Evolutionary conservation across 2,329 filamentous ascomycete genomes (phyloP).

Genomic region (Alternaria sp.): DNA sequence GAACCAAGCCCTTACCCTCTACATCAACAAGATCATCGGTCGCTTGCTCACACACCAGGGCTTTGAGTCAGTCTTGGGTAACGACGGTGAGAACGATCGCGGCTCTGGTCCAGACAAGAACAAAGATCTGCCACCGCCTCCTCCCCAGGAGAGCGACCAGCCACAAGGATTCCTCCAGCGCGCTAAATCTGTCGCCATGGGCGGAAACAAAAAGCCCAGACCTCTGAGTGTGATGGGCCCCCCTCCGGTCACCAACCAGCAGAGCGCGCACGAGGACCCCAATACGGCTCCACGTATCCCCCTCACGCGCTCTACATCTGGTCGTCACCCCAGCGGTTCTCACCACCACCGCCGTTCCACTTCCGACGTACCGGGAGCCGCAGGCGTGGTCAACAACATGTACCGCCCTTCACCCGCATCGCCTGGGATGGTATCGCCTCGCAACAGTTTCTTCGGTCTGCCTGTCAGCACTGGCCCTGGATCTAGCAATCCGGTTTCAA

Average conservation of each 20-base stretch:
- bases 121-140: constrained; percentile 85
- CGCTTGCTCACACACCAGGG: constrained; percentile 92
- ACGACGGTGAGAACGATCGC: constrained; percentile 61
- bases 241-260: constrained; percentile 36
- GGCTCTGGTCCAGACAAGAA: constrained; percentile 63
- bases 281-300: constrained; percentile 80
- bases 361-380: constrained; percentile 65
- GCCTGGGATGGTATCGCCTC: constrained; percentile 46
- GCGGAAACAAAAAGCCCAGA: constrained; percentile 54
- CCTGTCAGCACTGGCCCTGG: constrained; percentile 53
- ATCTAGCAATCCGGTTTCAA: constrained; percentile 46
- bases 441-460: constrained; percentile 52
- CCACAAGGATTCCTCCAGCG: constrained; percentile 62
- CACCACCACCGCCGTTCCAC: constrained; percentile 56
- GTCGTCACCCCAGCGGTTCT: constrained; percentile 51
- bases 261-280: constrained; percentile 64
- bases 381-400: constrained; percentile 86
- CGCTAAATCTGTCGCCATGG: constrained; percentile 66
- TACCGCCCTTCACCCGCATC: constrained; percentile 69
- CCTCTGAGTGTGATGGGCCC: constrained; percentile 51
- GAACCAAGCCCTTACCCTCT: constrained; percentile 95
- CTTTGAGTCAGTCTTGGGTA: constrained; percentile 91
- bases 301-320: constrained; percentile 65
- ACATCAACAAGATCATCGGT: constrained; percentile 99
- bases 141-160: constrained; percentile 62